A percentile compares a stretch with the other conserved stretches of the same genome.
phyloP scores from a whole-genome alignment of 2,329 filamentous ascomycete species.

The Paraphoma chrysanthemicola region DNA sequence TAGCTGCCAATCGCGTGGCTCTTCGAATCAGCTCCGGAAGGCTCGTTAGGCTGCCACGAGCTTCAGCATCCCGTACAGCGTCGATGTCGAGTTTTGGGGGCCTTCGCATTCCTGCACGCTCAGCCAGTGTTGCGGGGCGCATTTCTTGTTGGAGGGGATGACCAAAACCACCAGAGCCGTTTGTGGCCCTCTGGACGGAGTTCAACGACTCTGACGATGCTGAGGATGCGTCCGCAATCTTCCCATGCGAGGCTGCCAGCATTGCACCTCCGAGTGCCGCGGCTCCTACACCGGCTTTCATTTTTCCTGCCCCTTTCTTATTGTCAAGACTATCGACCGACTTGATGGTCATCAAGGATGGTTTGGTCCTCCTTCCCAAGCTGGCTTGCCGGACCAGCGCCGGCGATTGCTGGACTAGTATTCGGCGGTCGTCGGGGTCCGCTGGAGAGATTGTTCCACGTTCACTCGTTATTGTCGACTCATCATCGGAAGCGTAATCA shows the following conservation, averaged over 20 bases:
- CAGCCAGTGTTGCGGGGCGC: slow-evolving; percentile 44
- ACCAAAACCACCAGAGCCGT: slow-evolving; percentile 18
- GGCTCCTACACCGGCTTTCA: slow-evolving; percentile 20
- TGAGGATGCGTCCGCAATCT: slow-evolving; percentile 36
- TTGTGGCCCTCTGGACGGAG: slow-evolving; percentile 27
- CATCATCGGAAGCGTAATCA: slow-evolving; percentile 45
- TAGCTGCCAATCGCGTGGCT: slow-evolving; percentile 83
- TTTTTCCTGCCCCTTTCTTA: slow-evolving; percentile 24
- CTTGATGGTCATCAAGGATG: slow-evolving; percentile 57
- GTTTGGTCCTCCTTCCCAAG: slow-evolving; percentile 55
- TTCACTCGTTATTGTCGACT: slow-evolving; percentile 44
- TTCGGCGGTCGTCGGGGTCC: slow-evolving; percentile 45
- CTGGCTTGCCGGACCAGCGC: slow-evolving; percentile 54
- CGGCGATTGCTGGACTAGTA: slow-evolving; percentile 45
- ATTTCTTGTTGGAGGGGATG: slow-evolving; percentile 38
- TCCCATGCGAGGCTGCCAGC: slow-evolving; percentile 40
- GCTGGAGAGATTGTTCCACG: slow-evolving; percentile 36
- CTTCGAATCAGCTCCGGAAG: slow-evolving; percentile 88
- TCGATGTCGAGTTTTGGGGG: slow-evolving; percentile 84
- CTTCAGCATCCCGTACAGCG: slow-evolving; percentile 80
- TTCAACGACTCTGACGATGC: slow-evolving; percentile 45
- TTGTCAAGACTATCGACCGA: slow-evolving; percentile 48
- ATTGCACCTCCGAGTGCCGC: slow-evolving; percentile 33
- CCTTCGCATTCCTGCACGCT: slow-evolving; percentile 51
- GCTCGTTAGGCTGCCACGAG: slow-evolving; percentile 88